These are phyloP conservation scores for Pyrenochaeta sp. DNA, from an alignment of 2,329 filamentous ascomycete genomes.

Conservation along the genomic window DNA sequence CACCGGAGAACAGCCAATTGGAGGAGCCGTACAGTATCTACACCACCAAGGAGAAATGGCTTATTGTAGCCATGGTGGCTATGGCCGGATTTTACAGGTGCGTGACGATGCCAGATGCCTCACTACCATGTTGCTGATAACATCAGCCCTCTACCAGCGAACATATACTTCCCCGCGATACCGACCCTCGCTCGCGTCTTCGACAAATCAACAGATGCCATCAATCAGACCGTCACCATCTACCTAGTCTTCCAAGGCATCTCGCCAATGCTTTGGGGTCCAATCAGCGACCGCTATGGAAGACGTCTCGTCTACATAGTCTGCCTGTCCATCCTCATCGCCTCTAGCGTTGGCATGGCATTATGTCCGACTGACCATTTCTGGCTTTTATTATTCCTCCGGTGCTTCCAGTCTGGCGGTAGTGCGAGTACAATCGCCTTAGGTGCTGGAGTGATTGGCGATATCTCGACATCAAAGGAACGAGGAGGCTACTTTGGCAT, in stretches of 20 bases:
- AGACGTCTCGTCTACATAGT: constrained; percentile 61
- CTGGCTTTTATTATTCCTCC: constrained; percentile 44
- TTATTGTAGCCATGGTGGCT: constrained; percentile 42
- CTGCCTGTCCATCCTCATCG: constrained; percentile 44
- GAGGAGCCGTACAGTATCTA: constrained; percentile 41
- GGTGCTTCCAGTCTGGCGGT: constrained; percentile 50
- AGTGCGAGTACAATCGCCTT: constrained; percentile 61
- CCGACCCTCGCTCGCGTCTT: constrained; percentile 47
- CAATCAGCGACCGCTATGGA: constrained; percentile 61
- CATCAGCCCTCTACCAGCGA: constrained; percentile 49
- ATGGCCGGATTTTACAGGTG: constrained; percentile 43
- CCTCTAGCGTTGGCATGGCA: constrained; percentile 46
- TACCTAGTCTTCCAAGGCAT: constrained; percentile 61
- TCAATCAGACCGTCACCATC: constrained; percentile 62
- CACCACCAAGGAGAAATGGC: constrained; percentile 38
- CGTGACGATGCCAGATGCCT: neutral
- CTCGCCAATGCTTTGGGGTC: constrained; percentile 61
- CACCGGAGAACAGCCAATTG: constrained; percentile 22
- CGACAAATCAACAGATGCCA: constrained; percentile 51
- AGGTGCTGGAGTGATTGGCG: constrained; percentile 74
- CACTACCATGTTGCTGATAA: neutral
- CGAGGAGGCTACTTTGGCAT: constrained; percentile 76
- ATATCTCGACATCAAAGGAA: constrained; percentile 73
- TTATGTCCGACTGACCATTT: constrained; percentile 42
- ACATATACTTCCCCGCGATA: constrained; percentile 52